These are phyloP conservation scores for Pyrenophora seminiperda DNA, from an alignment of 2,329 filamentous ascomycete species.

Conservation along the genomic window DNA sequence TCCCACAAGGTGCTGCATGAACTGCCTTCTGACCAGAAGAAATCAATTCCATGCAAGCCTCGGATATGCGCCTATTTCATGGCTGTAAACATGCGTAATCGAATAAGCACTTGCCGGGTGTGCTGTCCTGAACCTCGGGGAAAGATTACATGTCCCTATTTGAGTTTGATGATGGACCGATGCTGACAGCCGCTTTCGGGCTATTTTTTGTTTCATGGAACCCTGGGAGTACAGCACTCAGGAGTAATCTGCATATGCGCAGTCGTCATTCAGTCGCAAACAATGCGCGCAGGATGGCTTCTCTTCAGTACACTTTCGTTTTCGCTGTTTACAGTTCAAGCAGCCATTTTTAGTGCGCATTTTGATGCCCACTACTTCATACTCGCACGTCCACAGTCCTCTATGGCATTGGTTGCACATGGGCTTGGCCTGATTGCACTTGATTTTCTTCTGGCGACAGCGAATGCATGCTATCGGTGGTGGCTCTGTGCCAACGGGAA, in stretches of 20 bases:
- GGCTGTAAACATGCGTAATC: neutral
- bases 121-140: neutral
- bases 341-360: constrained; percentile 41
- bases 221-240: constrained; percentile 10
- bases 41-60: neutral
- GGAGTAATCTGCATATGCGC: constrained; percentile 30
- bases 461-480: constrained; percentile 24
- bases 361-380: constrained; percentile 18
- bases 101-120: neutral
- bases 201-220: neutral
- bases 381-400: constrained; percentile 40
- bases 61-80: neutral
- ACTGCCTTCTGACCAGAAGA: neutral
- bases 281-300: constrained; percentile 38
- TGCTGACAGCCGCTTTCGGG: neutral
- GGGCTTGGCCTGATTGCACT: constrained; percentile 38
- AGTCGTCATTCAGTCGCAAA: constrained; percentile 36
- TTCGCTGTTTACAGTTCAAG: constrained; percentile 36
- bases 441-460: constrained; percentile 38
- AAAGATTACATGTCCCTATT: neutral
- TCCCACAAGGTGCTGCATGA: constrained; percentile 1
- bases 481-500: constrained; percentile 6
- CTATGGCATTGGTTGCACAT: constrained; percentile 39
- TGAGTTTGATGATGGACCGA: neutral
- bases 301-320: constrained; percentile 42